These are phyloP conservation scores for Trichoderma virens DNA, from an alignment of 495 filamentous ascomycete genomes.

Conservation along the genomic window DNA sequence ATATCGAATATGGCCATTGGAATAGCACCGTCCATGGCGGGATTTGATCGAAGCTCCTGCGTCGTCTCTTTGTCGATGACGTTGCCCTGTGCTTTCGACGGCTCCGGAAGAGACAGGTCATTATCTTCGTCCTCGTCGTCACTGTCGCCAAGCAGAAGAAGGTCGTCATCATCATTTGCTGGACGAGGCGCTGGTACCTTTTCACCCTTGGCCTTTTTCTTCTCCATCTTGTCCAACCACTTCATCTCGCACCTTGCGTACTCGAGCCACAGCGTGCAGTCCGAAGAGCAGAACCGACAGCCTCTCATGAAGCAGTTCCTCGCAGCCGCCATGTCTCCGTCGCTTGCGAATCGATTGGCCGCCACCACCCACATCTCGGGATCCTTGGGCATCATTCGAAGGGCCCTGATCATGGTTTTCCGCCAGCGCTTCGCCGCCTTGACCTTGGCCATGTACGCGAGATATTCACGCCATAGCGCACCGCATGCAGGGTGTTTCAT, in stretches of 20 bases:
- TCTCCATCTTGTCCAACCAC: conserved; percentile 72
- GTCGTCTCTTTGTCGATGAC: conserved; percentile 51
- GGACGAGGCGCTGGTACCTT: background rate
- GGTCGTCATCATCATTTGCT: conserved; percentile 13
- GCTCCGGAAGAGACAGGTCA: conserved; percentile 33
- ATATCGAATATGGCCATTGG: conserved; percentile 88
- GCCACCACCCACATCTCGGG: conserved; percentile 83
- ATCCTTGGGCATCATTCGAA: conserved; percentile 79
- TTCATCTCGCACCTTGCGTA: conserved; percentile 90
- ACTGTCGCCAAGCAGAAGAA: conserved; percentile 29
- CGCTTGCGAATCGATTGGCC: conserved; percentile 63
- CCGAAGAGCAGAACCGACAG: conserved; percentile 72
- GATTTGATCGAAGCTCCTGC: conserved; percentile 62
- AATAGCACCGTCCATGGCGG: conserved; percentile 81
- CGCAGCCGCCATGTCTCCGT: conserved; percentile 77
- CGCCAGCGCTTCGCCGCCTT: conserved; percentile 74
- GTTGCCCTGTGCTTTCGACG: conserved; percentile 19
- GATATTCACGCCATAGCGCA: conserved; percentile 85
- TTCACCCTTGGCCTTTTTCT: conserved; percentile 58
- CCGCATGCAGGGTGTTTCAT: conserved; percentile 77
- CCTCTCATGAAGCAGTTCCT: conserved; percentile 79
- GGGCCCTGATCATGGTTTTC: conserved; percentile 63
- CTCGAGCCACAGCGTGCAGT: conserved; percentile 70
- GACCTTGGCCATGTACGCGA: conserved; percentile 69
- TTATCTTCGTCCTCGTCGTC: conserved; percentile 35